These are phyloP conservation scores for Exophiala sp. DNA, from an alignment of 2,329 filamentous ascomycete genomes.

Conservation along the genomic window DNA sequence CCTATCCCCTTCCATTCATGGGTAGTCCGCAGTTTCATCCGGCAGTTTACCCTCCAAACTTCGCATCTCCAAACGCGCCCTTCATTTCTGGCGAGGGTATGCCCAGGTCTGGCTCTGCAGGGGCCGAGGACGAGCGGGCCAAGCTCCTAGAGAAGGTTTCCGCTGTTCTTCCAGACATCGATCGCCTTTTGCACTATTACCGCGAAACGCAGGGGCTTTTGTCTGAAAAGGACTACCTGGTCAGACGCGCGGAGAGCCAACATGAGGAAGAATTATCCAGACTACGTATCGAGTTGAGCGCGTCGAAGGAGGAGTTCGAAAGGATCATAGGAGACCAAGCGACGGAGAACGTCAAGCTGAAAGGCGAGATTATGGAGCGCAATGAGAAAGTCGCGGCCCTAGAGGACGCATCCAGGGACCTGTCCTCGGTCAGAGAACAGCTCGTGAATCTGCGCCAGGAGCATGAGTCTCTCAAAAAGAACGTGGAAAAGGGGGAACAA, in stretches of 20 bases:
- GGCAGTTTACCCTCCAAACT: slow-evolving; percentile 13
- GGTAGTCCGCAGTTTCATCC: slow-evolving; percentile 11
- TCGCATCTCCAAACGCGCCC: slow-evolving; percentile 6
- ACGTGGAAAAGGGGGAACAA: slow-evolving; percentile 34
- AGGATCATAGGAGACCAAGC: slow-evolving; percentile 30
- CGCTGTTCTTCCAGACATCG: slow-evolving; percentile 44
- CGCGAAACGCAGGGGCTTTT: slow-evolving; percentile 48
- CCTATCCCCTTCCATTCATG: slow-evolving; percentile 12
- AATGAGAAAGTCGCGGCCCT: slow-evolving; percentile 19
- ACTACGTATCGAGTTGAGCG: slow-evolving; percentile 46
- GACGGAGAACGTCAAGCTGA: slow-evolving; percentile 18
- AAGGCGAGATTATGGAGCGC: slow-evolving; percentile 18
- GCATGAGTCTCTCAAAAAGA: slow-evolving; percentile 30
- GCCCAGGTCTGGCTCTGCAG: slow-evolving; percentile 14
- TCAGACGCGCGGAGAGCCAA: slow-evolving; percentile 45
- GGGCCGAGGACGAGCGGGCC: slow-evolving; percentile 17
- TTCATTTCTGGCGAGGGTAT: slow-evolving; percentile 9
- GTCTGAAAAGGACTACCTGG: slow-evolving; percentile 44
- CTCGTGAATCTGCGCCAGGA: slow-evolving; percentile 32
- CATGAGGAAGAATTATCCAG: slow-evolving; percentile 45
- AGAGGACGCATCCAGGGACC: slow-evolving; percentile 31
- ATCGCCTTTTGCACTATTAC: slow-evolving; percentile 42
- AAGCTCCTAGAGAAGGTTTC: slow-evolving; percentile 36
- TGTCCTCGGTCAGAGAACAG: slow-evolving; percentile 37
- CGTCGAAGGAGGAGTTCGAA: slow-evolving; percentile 40